Base-by-base conservation (phyloP, 148 eudicot genomes). In the Pouteria glomerata region DNA sequence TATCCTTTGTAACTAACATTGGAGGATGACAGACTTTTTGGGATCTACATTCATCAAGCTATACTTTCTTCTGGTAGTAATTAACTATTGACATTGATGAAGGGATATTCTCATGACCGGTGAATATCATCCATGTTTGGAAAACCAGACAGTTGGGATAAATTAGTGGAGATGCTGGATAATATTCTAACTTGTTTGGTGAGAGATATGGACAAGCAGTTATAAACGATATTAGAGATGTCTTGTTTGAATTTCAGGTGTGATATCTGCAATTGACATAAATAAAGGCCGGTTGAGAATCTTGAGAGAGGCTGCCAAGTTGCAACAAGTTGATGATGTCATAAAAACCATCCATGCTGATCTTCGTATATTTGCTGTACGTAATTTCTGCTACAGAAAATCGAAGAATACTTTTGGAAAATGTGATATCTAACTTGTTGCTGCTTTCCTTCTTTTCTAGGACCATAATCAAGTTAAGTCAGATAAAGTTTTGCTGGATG, bases 401-500 rank as follows among this genome's bases (percentile, higher is more conserved):
- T 18, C 57, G 19, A 41, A 48, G 24, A 19, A 70, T 16, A 4
- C 51, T 52, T 39, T 44, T 24, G 66, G 53, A 59, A 31, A 29
- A 63, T 60, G 27, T 53, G 57, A 50, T 66, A 15, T 61, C 68
- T 80, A 27, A 67, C 74, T 21, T 57, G 57, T 55, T 70, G 34
- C 59, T 57, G 45, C 51, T 57, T 47, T 33, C 57, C 68, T 66
- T 44, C 6, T 65, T 48, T 14, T 72, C 41, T 79, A 91, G 97
- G 84, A 76, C 7, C 57, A 77, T 66, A 74, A 76, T 57, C 35
- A 57, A 27, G 71, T 74, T 67, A 83, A 78, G 63, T 83, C 74
- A 55, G 89, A 85, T 76, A 91, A 94, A 81, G 97, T 94, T 78
- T 78, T 94, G 73, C 86, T 91, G 70, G 98, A 91, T 85, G 96